A percentile compares a stretch with the other conserved stretches of the same genome.
phyloP scores from a whole-genome alignment of 257 asterid genomes.

The Parsonsia alboflavescens region DNA sequence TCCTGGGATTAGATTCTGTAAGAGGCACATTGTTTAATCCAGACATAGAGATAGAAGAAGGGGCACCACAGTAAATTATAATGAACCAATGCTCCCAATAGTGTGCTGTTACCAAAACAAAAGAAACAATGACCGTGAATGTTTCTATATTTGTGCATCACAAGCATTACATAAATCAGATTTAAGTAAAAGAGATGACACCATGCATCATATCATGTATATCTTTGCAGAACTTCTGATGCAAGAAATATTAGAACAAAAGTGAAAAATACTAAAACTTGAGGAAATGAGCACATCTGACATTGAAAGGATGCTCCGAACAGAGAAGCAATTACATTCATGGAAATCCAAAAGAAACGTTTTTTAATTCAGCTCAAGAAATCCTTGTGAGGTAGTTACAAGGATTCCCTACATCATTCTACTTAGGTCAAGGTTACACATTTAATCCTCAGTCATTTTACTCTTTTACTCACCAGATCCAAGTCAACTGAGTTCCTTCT shows the following conservation, averaged over 20 bases:
- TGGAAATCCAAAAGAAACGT: background rate
- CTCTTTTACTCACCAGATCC: background rate
- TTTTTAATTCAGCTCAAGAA: background rate
- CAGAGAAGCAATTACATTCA: background rate
- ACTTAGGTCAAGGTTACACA: background rate
- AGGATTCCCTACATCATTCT: background rate
- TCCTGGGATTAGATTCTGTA: conserved; percentile 9
- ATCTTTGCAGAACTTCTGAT: background rate
- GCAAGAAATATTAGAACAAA: background rate
- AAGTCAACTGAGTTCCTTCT: background rate
- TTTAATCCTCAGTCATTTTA: background rate
- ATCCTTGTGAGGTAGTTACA: background rate
- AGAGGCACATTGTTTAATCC: background rate
- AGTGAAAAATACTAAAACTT: background rate
- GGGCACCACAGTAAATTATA: background rate
- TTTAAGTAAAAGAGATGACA: background rate
- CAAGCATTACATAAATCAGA: background rate
- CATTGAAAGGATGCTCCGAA: background rate
- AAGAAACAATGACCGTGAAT: background rate
- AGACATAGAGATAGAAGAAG: background rate
- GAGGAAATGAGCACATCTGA: background rate
- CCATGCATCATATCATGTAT: background rate
- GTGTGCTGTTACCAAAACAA: background rate
- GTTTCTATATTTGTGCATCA: background rate
- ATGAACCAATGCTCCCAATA: background rate